These are phyloP conservation scores for Neoarthrinium moseri DNA, from an alignment of 2,329 filamentous ascomycete species.

Conservation along the genomic window DNA sequence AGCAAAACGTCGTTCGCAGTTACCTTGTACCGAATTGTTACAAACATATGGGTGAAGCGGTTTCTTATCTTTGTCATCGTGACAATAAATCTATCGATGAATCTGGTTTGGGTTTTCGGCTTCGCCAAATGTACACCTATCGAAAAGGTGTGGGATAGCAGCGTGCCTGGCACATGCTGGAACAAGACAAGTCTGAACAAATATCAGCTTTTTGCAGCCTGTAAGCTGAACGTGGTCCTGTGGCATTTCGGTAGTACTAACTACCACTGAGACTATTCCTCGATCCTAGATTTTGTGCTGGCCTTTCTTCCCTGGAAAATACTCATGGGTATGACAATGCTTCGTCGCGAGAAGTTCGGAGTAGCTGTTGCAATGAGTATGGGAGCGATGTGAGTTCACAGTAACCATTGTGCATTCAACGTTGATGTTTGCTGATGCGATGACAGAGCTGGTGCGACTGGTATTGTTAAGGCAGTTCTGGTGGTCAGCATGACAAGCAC, in stretches of 20 bases:
- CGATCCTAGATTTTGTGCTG: slow-evolving; percentile 31
- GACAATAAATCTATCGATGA: slow-evolving; percentile 13
- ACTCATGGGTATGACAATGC: slow-evolving; percentile 30
- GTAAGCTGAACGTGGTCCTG: slow-evolving; percentile 15
- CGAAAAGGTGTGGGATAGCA: slow-evolving; percentile 1
- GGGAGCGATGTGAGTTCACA: neutral
- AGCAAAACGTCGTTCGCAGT: slow-evolving; percentile 22
- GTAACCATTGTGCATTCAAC: neutral
- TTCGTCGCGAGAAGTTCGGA: slow-evolving; percentile 30
- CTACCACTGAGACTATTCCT: slow-evolving; percentile 29
- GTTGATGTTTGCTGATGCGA: neutral
- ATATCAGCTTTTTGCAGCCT: slow-evolving; percentile 31
- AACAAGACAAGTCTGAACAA: slow-evolving; percentile 17
- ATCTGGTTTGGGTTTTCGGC: slow-evolving; percentile 1
- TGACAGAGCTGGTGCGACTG: slow-evolving; percentile 28
- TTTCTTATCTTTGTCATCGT: slow-evolving; percentile 28
- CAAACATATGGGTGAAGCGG: slow-evolving; percentile 19
- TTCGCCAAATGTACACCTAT: slow-evolving; percentile 3
- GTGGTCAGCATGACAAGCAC: slow-evolving; percentile 29
- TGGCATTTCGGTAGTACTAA: neutral
- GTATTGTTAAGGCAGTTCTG: slow-evolving; percentile 32
- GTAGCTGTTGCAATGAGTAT: slow-evolving; percentile 35
- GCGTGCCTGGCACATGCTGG: neutral
- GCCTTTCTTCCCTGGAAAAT: slow-evolving; percentile 33
- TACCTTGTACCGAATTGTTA: slow-evolving; percentile 17